Base-by-base conservation (phyloP, 768 basidiomycete species). In the Dendrothele bispora region DNA sequence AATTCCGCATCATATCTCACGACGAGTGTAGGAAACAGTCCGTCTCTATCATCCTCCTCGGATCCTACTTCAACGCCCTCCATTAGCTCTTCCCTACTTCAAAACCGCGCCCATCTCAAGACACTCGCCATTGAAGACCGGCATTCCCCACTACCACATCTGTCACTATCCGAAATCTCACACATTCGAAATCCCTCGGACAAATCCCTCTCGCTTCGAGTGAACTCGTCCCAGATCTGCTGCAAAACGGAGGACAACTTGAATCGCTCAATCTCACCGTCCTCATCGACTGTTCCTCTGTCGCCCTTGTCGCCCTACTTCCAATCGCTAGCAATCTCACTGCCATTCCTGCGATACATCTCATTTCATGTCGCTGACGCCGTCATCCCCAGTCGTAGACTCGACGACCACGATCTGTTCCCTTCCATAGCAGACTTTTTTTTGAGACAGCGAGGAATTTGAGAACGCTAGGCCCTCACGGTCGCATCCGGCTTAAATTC, bases 261-360 rank as follows among this genome's bases (percentile, higher is more conserved):
- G 84, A 88, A 60, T 75, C 71, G 0, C 69, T 88, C 25, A 72
- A 73, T 46, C 66, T 89, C 10, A 68, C 75, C 7, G 79, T 79
- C 53, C 64, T 72, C 20, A 67, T 86, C 6, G 80, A 83, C 48
- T 80, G 79, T 51, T 53, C 68, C n/a, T n/a, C n/a, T n/a, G n/a
- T n/a, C n/a, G n/a, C n/a, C n/a, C 0, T 66, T 71, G 0, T 79
- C 81, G 5, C 65, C 72, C 0, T 65, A 75, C 49, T 85, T 87
- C 63, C 70, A 79, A 18, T 56, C 69, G 3, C 60, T 65, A n/a
- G 56, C 58, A 5, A 38, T 56, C 34, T 65, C 69, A 2, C 72
- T 87, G 2, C 85, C 84, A 8, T 82, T 84, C 69, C 73, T 89
- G 5, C 74, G 77, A 2, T 77, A 86, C 59, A 86, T 89, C 57